phyloP scores from a whole-genome alignment of 2,329 filamentous ascomycete species.

The Fusarium gaditjirri region DNA sequence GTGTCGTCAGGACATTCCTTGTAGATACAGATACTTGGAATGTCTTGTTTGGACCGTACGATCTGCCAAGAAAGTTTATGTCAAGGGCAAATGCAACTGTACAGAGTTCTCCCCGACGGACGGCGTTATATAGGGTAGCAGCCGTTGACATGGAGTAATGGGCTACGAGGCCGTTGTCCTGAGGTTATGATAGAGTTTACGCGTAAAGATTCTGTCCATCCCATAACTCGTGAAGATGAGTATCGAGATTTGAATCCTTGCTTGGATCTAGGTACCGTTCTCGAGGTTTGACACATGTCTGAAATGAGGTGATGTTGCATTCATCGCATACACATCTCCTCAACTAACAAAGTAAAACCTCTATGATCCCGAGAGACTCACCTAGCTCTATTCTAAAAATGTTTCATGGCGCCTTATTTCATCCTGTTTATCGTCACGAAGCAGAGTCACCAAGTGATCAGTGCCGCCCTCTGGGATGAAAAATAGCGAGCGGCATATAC shows the following conservation, averaged over 20 bases:
- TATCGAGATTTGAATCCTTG: background rate
- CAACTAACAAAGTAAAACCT: background rate
- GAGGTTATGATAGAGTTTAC: background rate
- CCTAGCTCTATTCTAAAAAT: background rate
- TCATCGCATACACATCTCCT: background rate
- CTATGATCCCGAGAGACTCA: background rate
- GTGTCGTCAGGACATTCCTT: background rate
- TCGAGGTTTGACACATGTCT: background rate
- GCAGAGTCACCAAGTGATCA: constrained; percentile 15
- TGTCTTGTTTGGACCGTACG: background rate
- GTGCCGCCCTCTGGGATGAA: constrained; percentile 3
- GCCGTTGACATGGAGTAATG: background rate
- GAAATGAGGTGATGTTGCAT: background rate
- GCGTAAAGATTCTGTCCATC: background rate
- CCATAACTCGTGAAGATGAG: background rate
- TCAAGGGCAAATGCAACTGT: background rate
- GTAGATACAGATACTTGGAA: background rate
- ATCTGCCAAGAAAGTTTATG: background rate
- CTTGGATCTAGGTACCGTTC: background rate
- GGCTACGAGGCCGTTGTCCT: background rate
- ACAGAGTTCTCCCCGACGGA: background rate
- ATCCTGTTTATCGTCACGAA: background rate
- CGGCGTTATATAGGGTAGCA: constrained; percentile 7
- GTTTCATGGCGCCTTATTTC: background rate
- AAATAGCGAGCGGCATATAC: constrained; percentile 10